Conservation (phyloP, 345 rosid species). For the Lagerstroemia speciosa region DNA sequence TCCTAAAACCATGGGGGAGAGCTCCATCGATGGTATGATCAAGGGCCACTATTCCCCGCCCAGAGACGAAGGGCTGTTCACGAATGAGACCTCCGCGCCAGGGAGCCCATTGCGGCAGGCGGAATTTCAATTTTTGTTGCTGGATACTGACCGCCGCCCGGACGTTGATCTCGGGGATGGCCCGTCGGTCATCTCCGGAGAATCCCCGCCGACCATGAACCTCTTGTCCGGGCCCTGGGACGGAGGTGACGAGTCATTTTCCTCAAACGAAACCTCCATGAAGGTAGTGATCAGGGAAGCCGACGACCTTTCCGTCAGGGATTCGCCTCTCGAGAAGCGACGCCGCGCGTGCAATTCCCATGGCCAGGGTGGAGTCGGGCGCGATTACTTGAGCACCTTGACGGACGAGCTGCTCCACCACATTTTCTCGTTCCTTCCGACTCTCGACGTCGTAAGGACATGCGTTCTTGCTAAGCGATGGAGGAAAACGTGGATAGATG, state of each 20-base stretch:
- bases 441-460: slow-evolving; percentile 4
- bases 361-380: not conserved
- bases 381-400: slow-evolving; percentile 4
- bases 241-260: not conserved
- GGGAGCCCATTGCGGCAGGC: not conserved
- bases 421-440: not conserved
- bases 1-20: not conserved
- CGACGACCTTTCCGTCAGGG: not conserved
- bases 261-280: not conserved
- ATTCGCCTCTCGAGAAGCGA: not conserved
- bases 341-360: not conserved
- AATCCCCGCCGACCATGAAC: not conserved
- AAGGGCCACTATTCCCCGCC: not conserved
- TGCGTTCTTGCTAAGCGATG: not conserved
- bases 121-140: not conserved
- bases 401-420: not conserved
- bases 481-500: not conserved
- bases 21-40: not conserved
- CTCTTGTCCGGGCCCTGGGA: not conserved
- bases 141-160: not conserved
- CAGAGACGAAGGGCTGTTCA: not conserved
- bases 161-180: not conserved
- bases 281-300: not conserved
- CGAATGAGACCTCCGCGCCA: not conserved
- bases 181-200: not conserved